Percentiles rank a stretch among this genome's conserved stretches.
Conservation (phyloP, 2,329 filamentous ascomycete genomes). For the Fusarium newnesense region DNA sequence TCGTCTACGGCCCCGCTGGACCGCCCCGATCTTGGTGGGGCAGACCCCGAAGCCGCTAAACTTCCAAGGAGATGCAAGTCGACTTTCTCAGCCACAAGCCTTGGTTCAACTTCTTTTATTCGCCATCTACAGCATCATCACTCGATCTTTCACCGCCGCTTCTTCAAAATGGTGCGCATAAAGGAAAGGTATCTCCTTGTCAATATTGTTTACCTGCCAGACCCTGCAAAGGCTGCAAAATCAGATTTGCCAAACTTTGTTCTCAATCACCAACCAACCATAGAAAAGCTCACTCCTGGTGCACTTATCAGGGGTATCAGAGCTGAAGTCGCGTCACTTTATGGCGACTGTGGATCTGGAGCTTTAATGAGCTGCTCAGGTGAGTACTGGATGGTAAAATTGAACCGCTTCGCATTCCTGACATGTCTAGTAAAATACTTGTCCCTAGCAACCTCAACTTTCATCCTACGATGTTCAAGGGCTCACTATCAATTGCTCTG, state of each 20-base stretch:
- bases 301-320: slow-evolving; percentile 76
- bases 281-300: slow-evolving; percentile 73
- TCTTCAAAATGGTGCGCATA: slow-evolving; percentile 82
- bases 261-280: slow-evolving; percentile 81
- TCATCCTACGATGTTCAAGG: slow-evolving; percentile 86
- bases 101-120: not conserved
- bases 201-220: slow-evolving; percentile 86
- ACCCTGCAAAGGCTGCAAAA: slow-evolving; percentile 50
- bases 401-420: not conserved
- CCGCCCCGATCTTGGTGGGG: slow-evolving; percentile 35
- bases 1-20: slow-evolving; percentile 35
- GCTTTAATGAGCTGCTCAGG: slow-evolving; percentile 76
- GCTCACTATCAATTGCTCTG: slow-evolving; percentile 88
- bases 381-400: slow-evolving; percentile 48
- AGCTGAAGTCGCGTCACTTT: slow-evolving; percentile 75
- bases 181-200: slow-evolving; percentile 97
- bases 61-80: slow-evolving; percentile 17
- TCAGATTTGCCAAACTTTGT: slow-evolving; percentile 68
- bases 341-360: slow-evolving; percentile 90
- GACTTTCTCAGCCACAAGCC: slow-evolving; percentile 21
- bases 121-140: not conserved
- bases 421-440: slow-evolving; percentile 82
- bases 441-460: slow-evolving; percentile 90
- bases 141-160: not conserved
- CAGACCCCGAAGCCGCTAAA: slow-evolving; percentile 29